Base-by-base conservation (phyloP, 306 rosid species). In the Trifolium fragiferum region DNA sequence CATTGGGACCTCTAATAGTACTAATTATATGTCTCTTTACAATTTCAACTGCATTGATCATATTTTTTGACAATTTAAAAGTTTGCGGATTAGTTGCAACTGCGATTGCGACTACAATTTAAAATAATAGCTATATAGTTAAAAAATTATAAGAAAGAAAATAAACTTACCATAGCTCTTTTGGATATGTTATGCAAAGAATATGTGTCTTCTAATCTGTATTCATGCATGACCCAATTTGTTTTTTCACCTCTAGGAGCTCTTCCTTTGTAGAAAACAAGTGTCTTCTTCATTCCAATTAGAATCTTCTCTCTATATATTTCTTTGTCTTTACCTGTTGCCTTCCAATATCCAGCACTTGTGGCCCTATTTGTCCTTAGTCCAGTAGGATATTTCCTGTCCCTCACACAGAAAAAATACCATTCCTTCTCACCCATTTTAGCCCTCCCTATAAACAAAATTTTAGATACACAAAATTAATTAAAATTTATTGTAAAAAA, bases 171-270 rank as follows among this genome's bases (percentile, higher is more conserved):
- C 90, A 83, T 84, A 1, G 86, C 75, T 3, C 82, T 68, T 80
- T 78, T 79, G 46, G 87, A 82, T 55, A 66, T 83, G 68, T 80
- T 76, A 27, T 69, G 53, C 10, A 32, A 44, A 37, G 89, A 76
- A 72, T 68, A 70, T 53, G 77, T 53, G 4, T 88, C 90, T 11
- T 93, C 91, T 49, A 89, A 66, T 84, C 98, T 87, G 19, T 80
- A 93, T 37, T 93, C 98, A 59, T 93, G 98, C 95, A 93, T 93
- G 82, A 93, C 93, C 98, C 98, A 93, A 44, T 84, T 86, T 50
- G 98, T 76, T 64, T 89, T 93, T 74, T 79, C 86, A 25, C 95
- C 97, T 46, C 73, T 76, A 0, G 97, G 98, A 10, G 97, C 95
- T 82, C 98, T 89, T 57, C 98, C 98, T 85, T 6, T 79, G 87